Evolutionary conservation across 495 filamentous ascomycete genomes (phyloP).

Genomic region (Aspergillus affinis): DNA sequence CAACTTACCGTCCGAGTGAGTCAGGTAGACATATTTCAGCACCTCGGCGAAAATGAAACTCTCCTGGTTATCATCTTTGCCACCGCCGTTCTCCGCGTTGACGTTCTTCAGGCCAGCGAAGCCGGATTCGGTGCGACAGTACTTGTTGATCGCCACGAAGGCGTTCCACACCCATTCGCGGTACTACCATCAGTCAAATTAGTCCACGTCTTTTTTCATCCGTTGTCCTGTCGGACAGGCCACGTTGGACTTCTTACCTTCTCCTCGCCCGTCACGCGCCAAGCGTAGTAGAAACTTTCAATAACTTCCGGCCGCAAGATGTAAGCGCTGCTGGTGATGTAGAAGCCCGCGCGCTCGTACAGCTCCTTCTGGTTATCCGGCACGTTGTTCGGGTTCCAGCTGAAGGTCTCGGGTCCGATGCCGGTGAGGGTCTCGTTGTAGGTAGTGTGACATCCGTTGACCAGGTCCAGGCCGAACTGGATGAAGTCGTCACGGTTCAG

Average conservation of each 20-base stretch:
- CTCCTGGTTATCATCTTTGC: constrained; percentile 70
- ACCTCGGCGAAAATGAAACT: constrained; percentile 92
- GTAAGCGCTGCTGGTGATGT: constrained; percentile 62
- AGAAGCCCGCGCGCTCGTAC: constrained; percentile 70
- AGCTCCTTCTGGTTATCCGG: constrained; percentile 53
- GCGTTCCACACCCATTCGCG: constrained; percentile 85
- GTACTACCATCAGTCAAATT: constrained; percentile 49
- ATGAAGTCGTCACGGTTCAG: constrained; percentile 63
- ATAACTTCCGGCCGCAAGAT: constrained; percentile 81
- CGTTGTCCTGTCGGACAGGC: not conserved
- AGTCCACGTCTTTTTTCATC: constrained; percentile 3
- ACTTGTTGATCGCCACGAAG: constrained; percentile 67
- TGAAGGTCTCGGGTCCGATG: constrained; percentile 79
- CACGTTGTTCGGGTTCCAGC: constrained; percentile 58
- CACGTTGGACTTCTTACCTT: constrained; percentile 27
- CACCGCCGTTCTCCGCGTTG: constrained; percentile 60
- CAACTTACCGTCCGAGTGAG: constrained; percentile 27
- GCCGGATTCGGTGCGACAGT: constrained; percentile 62
- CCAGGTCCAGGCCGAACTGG: constrained; percentile 73
- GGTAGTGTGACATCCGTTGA: constrained; percentile 71
- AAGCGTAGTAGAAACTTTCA: constrained; percentile 88
- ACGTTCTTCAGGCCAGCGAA: constrained; percentile 68
- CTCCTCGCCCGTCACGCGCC: constrained; percentile 68
- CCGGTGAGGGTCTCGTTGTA: constrained; percentile 66
- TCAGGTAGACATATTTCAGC: constrained; percentile 80